phyloP scores from a whole-genome alignment of 2,329 filamentous ascomycete species.

The Neonectria coccinea region DNA sequence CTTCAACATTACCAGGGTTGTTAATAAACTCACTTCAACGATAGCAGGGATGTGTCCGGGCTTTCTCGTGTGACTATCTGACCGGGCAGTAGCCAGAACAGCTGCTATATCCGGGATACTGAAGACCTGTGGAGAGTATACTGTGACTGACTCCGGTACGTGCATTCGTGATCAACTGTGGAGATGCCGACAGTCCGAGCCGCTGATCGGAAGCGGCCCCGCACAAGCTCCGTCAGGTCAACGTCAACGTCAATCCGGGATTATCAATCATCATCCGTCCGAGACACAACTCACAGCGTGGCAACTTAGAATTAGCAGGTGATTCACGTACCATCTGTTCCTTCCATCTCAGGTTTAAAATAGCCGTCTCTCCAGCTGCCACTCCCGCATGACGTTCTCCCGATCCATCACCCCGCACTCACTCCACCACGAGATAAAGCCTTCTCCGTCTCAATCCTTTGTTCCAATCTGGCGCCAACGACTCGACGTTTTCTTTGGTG shows the following conservation, averaged over 20 bases:
- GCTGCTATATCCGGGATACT: too few species aligned
- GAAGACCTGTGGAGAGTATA: not conserved
- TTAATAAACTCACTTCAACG: not conserved
- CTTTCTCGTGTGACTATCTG: not conserved
- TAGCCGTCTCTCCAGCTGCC: not conserved
- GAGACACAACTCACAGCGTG: not conserved
- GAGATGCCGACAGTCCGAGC: slow-evolving; percentile 30
- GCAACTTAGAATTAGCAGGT: not conserved
- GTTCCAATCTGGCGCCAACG: slow-evolving; percentile 16
- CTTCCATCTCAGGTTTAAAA: too few species aligned
- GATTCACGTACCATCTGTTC: not conserved
- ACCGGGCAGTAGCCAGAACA: too few species aligned
- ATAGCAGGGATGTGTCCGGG: not conserved
- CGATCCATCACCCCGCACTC: slow-evolving; percentile 8
- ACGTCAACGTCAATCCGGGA: slow-evolving; percentile 29
- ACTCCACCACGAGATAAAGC: not conserved
- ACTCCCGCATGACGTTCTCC: not conserved
- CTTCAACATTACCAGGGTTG: not conserved
- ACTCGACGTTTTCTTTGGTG: not conserved
- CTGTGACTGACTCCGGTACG: not conserved
- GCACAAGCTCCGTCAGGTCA: slow-evolving; percentile 37
- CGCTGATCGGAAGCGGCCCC: slow-evolving; percentile 43
- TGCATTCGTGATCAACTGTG: slow-evolving; percentile 20
- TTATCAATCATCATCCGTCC: slow-evolving; percentile 27
- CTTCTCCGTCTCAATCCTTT: slow-evolving; percentile 2